phyloP scores from a whole-genome alignment of 495 filamentous ascomycete genomes.

The Hyaloscypha bicolor region DNA sequence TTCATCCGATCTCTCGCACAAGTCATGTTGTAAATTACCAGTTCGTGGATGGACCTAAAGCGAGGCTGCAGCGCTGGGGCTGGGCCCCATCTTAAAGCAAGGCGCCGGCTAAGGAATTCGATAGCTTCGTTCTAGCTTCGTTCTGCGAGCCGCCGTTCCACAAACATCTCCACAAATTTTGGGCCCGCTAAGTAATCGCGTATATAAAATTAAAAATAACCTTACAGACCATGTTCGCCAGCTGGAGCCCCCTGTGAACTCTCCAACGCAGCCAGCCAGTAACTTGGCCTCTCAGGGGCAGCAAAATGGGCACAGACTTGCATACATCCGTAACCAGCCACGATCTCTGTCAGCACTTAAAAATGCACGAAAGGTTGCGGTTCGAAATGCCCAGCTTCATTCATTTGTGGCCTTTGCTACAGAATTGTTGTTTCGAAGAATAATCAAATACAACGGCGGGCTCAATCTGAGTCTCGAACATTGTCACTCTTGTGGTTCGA shows the following conservation, averaged over 20 bases:
- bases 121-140: background rate
- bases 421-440: background rate
- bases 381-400: too few relatives aligned
- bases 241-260: background rate
- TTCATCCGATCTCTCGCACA: background rate
- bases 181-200: background rate
- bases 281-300: background rate
- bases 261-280: background rate
- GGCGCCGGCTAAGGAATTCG: background rate
- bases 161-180: background rate
- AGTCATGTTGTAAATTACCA: background rate
- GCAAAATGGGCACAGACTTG: background rate
- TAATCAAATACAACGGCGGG: too few relatives aligned
- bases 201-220: background rate
- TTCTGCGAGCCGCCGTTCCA: background rate
- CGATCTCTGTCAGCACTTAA: background rate
- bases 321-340: background rate
- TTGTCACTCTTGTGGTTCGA: background rate
- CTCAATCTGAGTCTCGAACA: too few relatives aligned
- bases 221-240: background rate
- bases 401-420: background rate
- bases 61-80: background rate
- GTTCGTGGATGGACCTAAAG: too few relatives aligned
- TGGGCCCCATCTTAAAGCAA: background rate
- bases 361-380: background rate